Percentiles rank a stretch among this genome's conserved stretches.
These are phyloP conservation scores for Colletotrichum sp. DNA, from an alignment of 2,329 filamentous ascomycete genomes.

Conservation along the genomic window DNA sequence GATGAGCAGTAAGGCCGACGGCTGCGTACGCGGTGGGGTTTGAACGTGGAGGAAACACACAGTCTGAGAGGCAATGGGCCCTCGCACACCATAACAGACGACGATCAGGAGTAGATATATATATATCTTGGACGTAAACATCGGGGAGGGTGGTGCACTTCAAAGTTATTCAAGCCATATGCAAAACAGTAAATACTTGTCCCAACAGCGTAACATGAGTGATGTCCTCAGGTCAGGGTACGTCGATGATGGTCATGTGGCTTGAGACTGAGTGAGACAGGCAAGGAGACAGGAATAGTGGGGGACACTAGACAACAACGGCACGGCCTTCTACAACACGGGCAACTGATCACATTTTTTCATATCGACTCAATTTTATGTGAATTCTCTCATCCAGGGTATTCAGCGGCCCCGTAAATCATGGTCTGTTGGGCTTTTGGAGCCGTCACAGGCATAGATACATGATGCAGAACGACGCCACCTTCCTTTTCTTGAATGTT, in stretches of 20 bases:
- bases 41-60: background rate
- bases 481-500: background rate
- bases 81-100: constrained; percentile 11
- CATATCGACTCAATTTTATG: background rate
- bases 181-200: background rate
- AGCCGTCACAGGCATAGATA: background rate
- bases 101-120: constrained; percentile 14
- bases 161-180: constrained; percentile 10
- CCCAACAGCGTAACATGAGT: background rate
- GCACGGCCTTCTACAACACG: background rate
- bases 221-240: background rate
- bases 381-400: constrained; percentile 11
- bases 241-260: background rate
- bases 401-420: constrained; percentile 8
- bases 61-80: constrained; percentile 14
- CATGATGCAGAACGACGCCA: background rate
- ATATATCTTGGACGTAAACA: constrained; percentile 13
- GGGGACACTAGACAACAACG: background rate
- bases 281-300: background rate
- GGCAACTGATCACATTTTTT: background rate
- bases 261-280: background rate
- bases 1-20: constrained; percentile 59
- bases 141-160: constrained; percentile 8
- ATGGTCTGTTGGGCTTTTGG: background rate
- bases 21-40: background rate